Evolutionary conservation across 768 basidiomycete species (phyloP), one percentile per base, ranked within the genome.

Genomic region (Hysterangium stoloniferum): DNA sequence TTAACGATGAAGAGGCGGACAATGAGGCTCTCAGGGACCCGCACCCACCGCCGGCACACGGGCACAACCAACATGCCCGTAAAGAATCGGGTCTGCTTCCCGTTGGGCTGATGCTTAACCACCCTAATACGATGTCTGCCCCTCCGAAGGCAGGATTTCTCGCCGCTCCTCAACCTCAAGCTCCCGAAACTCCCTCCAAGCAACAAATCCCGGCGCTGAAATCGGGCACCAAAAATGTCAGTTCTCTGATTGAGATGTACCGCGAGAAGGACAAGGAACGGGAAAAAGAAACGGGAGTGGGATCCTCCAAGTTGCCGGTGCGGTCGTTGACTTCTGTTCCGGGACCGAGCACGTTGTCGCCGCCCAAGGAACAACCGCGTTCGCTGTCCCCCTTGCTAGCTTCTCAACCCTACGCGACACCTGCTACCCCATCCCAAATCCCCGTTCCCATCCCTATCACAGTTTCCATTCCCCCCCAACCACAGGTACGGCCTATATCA

Each of bases 211-310:
- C 44, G 19, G 28, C 29, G 12, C 44, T 31, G n/a, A 45, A 45
- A 22, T 5, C 22, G 3, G 13, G 24, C 32, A 25, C 45, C 28
- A 41, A 53, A 32, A 40, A 50, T 56, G 35, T 51, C 49, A 45
- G 40, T 19, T 56, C n/a, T 12, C 71, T 91, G 45, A 91, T 90
- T 57, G 86, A 89, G 63, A 85, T 91, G 85, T 91, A 88, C 58
- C 78, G 86, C 45, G 83, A 90, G 66, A 69, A 22, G 60, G 85
- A 80, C 70, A 78, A 74, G 58, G 76, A 71, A 29, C 52, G 56
- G 9, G 22, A 32, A 9, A 37, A 29, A 22, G 50, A 35, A 4
- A 22, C 24, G 24, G 32, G 49, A 45, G 40, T 54, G 8, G 54
- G 60, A 3, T 59, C 62, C 8, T 72, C 69, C 50, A 66, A 57